Base-by-base conservation (phyloP, 2,329 filamentous ascomycete species). In the Aphanocladium album region DNA sequence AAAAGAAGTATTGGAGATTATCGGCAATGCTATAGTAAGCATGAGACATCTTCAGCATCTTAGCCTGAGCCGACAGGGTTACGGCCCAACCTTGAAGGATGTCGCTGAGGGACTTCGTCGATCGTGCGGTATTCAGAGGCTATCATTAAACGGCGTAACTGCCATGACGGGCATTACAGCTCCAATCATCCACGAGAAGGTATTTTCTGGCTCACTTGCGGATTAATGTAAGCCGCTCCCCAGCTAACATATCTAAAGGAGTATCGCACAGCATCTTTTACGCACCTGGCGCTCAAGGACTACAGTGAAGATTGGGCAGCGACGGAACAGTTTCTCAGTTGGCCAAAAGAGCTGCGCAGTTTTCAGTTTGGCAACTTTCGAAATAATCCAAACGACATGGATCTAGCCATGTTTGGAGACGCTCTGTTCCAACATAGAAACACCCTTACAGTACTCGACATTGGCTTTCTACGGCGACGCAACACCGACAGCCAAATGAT, bases 301-400 rank as follows among this genome's bases (percentile, higher is more conserved):
- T 53, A 53, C 51, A 53, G 51, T 19, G 51, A 53, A 7, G 51
- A 41, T 35, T 53, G 51, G 51, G 51, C 51, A 12, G 51, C 51
- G 5, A 53, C 51, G 35, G 51, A 33, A 8, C 51, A 53, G 51
- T 21, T 53, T 14, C 35, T 53, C 3, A 53, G 51, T 35, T 53
- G 51, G 51, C 51, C 51, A 16, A 25, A 25, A 21, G 21, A 23
- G 51, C 51, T 53, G 51, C 51, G n/a, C 51, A 53, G 51, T 35
- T 53, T 53, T 21, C 35, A 53, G 21, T 53, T 53, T 19, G 51
- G 51, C 51, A 53, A 53, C 35, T 53, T 53, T n/a, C 51, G 51
- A 21, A 53, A 53, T 35, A 53, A 53, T 21, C 35, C 35, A 11
- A 53, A 53, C 21, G 51, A 53, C 51, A 53, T 53, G 51, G 51